Conservation (phyloP, 2,329 filamentous ascomycete species). For the Colletotrichum siamense region DNA sequence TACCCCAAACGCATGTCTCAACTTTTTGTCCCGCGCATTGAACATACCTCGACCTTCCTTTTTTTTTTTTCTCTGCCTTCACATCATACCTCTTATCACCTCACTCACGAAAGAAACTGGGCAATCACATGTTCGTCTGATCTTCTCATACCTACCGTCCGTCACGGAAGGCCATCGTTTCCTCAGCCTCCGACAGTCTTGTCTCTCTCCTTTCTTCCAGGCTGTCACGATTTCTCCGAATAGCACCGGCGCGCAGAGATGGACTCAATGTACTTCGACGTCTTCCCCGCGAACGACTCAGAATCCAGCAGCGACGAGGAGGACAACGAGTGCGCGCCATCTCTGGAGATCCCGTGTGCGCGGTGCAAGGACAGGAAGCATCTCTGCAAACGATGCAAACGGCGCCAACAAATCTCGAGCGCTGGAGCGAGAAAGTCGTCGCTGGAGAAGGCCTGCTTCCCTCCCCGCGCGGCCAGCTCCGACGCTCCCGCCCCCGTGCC, state of each 20-base stretch:
- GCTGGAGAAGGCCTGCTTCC: background rate
- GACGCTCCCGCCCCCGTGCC: background rate
- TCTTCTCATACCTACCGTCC: background rate
- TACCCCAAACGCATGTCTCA: background rate
- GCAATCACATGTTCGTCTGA: background rate
- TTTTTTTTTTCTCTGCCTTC: background rate
- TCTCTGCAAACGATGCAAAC: background rate
- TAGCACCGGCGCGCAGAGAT: background rate
- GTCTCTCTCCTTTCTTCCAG: background rate
- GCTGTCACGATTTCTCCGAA: fast-evolving
- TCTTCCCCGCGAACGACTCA: background rate
- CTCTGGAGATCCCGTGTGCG: background rate
- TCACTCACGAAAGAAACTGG: background rate
- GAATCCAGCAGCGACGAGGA: background rate
- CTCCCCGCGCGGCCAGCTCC: background rate
- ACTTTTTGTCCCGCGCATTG: background rate
- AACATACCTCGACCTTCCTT: background rate
- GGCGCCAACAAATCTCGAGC: background rate
- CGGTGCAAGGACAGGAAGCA: background rate
- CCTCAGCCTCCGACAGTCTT: background rate
- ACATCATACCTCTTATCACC: fast-evolving
- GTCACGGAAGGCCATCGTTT: background rate
- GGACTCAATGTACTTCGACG: background rate
- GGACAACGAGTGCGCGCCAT: background rate
- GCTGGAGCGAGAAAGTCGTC: background rate